These are phyloP conservation scores for Ophiostoma pallidulum DNA, from an alignment of 2,329 filamentous ascomycete species.

Conservation along the genomic window DNA sequence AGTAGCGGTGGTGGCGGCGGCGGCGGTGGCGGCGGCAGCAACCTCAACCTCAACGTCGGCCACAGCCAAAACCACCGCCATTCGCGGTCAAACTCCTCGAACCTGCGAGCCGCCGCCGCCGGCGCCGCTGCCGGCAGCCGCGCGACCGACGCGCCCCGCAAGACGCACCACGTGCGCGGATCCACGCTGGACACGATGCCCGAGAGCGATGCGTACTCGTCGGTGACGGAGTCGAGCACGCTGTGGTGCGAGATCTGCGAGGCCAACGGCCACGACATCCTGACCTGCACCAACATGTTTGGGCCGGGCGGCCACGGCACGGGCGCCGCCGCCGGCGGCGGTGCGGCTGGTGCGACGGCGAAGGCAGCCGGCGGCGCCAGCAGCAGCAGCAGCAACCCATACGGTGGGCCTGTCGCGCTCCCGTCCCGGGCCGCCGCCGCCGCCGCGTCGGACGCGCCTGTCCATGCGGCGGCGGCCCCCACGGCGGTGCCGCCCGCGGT, in stretches of 20 bases:
- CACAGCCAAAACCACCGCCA: neutral
- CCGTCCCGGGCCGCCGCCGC: slow-evolving; percentile 17
- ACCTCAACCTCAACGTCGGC: neutral
- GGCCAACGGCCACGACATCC: slow-evolving; percentile 80
- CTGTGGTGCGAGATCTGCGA: slow-evolving; percentile 97
- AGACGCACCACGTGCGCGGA: slow-evolving; percentile 34
- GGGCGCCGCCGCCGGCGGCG: slow-evolving; percentile 12
- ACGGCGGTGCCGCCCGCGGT: slow-evolving; percentile 33
- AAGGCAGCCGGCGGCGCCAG: neutral
- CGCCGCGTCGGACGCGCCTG: slow-evolving; percentile 21
- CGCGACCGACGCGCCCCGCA: slow-evolving; percentile 36
- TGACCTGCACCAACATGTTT: slow-evolving; percentile 90
- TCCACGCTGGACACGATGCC: slow-evolving; percentile 58
- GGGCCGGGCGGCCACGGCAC: slow-evolving; percentile 31
- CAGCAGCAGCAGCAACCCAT: slow-evolving; percentile 16
- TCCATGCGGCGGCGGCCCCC: slow-evolving; percentile 26
- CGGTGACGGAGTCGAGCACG: slow-evolving; percentile 60
- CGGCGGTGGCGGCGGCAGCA: too few relatives aligned
- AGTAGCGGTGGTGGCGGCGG: too few relatives aligned
- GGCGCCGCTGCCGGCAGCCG: neutral
- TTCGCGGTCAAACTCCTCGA: slow-evolving; percentile 1
- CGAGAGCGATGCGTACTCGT: slow-evolving; percentile 61
- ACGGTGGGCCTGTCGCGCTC: slow-evolving; percentile 20
- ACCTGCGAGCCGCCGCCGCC: neutral
- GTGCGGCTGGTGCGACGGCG: slow-evolving; percentile 7